A percentile compares a stretch with the other conserved stretches of the same genome.
Evolutionary conservation across 805 yeast species (phyloP).

Genomic region (Scheffersomyces spartinae): DNA sequence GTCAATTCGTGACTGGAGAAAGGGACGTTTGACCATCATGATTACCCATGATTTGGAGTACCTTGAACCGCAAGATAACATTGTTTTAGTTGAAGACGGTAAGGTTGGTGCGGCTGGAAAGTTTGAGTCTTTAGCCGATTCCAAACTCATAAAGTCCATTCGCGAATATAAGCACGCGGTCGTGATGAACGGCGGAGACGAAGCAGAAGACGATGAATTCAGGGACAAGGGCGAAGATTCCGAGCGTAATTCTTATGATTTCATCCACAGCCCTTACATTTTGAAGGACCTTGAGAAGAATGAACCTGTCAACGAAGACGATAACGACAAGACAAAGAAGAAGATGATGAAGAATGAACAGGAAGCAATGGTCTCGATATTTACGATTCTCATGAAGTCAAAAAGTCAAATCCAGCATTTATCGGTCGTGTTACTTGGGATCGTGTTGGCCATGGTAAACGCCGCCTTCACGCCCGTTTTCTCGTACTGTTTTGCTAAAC

Average conservation of each 20-base stretch:
- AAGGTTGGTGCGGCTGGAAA: constrained; percentile 32
- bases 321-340: background rate
- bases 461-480: constrained; percentile 68
- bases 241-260: constrained; percentile 10
- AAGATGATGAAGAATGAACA: constrained; percentile 4
- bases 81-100: constrained; percentile 54
- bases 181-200: no score
- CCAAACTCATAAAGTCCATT: no score
- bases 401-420: constrained; percentile 12
- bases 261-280: constrained; percentile 11
- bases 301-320: constrained; percentile 1
- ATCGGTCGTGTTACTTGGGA: constrained; percentile 40
- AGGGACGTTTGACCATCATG: constrained; percentile 62
- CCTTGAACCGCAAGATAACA: constrained; percentile 44
- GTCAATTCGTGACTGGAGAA: constrained; percentile 48
- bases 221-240: constrained; percentile 8
- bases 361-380: constrained; percentile 10
- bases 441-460: constrained; percentile 38
- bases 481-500: constrained; percentile 63
- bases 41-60: constrained; percentile 68
- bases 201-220: no score
- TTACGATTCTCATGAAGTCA: constrained; percentile 14
- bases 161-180: no score
- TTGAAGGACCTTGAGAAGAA: constrained; percentile 11
- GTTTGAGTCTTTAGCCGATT: no score